Evolutionary conservation across 2,329 filamentous ascomycete species (phyloP), one percentile per base, ranked within the genome.

Genomic region (Incumbomyces lentus): DNA sequence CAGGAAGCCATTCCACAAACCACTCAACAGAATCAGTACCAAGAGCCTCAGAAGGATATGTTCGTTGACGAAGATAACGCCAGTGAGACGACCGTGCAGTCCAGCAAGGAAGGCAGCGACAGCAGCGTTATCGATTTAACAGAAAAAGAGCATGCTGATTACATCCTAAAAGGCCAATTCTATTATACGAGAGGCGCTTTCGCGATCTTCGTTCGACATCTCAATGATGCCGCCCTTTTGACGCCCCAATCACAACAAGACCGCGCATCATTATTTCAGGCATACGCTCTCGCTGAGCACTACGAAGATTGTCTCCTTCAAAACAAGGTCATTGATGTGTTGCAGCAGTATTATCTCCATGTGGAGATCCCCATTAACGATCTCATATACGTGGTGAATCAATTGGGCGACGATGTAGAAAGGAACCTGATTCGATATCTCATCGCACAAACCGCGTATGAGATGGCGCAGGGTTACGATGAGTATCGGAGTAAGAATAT

Each of bases 391-490:
- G 32, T 57, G 3, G 47, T 51, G 22, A 47, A 51, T 11, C 49
- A 52, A 5, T 37, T 54, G 12, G 44, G 42, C 3, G 50, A 53
- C 10, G 36, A 43, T 1, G 26, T 36, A 3, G 29, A 51, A n/a
- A 33, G 19, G 0, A 44, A 50, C 2, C 34, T 57, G 41, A 35
- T 51, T 8, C 35, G 29, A 11, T 58, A 57, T 35, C 34, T 58
- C 10, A 37, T 56, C 35, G 51, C 54, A 7, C 55, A 58, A 30
- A 45, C 49, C 30, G 50, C 51, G 2, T 56, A 44, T 38, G 55
- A 58, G 14, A 52, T 58, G 16, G 47, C 37, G 8, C 10, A 26
- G 3, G 34, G 38, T 16, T 45, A 34, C 19, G 34, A 14, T 10
- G 30, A 16, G 12, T 45, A 34, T 14, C 8, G 22, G 5, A 10